Conservation (phyloP, 2,329 filamentous ascomycete species). For the Corinectria fuckeliana region DNA sequence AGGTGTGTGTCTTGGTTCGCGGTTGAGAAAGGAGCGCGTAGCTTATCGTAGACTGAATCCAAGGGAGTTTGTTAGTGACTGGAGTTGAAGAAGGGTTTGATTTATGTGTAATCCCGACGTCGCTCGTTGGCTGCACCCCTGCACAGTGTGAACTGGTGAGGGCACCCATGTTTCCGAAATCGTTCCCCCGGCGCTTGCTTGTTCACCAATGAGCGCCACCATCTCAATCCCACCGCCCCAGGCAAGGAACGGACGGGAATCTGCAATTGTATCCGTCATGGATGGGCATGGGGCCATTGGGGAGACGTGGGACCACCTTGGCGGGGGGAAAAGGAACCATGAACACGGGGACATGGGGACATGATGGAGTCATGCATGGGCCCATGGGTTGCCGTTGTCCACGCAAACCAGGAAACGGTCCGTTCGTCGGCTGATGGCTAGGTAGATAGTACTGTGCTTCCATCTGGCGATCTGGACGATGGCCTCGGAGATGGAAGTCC, state of each 20-base stretch:
- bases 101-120: too few relatives aligned
- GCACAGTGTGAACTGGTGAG: not conserved
- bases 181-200: constrained; percentile 13
- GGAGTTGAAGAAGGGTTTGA: too few relatives aligned
- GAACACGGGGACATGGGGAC: constrained; percentile 1
- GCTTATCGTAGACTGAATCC: too few relatives aligned
- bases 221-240: not conserved
- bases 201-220: not conserved
- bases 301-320: constrained; percentile 2
- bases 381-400: too few relatives aligned
- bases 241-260: too few relatives aligned
- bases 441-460: too few relatives aligned
- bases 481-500: constrained; percentile 15
- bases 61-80: too few relatives aligned
- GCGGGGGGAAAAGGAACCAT: not conserved
- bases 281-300: not conserved
- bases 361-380: not conserved
- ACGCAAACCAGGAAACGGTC: not conserved
- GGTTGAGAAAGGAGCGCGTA: too few relatives aligned
- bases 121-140: too few relatives aligned
- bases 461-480: constrained; percentile 4
- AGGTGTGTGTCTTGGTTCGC: too few relatives aligned
- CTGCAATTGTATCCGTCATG: not conserved
- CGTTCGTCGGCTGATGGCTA: not conserved
- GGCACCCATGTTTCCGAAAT: constrained; percentile 17